phyloP scores from a whole-genome alignment of 495 filamentous ascomycete species.

The Parathielavia hyrcaniae region DNA sequence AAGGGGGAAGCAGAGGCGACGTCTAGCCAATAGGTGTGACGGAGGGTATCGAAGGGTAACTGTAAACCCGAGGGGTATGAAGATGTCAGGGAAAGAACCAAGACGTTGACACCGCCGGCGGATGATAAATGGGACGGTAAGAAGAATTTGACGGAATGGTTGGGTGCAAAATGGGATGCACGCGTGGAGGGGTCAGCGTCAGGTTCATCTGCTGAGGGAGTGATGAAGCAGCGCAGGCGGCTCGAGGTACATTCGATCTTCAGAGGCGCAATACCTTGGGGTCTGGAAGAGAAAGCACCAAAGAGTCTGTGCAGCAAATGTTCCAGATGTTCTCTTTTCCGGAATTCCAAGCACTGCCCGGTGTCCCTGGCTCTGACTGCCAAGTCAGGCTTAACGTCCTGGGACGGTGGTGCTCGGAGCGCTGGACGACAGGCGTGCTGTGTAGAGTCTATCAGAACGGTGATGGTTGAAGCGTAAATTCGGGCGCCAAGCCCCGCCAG shows the following conservation, averaged over 20 bases:
- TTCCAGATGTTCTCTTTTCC: too few species aligned
- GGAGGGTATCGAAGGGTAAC: conserved; percentile 2
- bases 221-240: too few species aligned
- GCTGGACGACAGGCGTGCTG: not conserved
- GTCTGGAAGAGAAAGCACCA: too few species aligned
- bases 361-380: conserved; percentile 2
- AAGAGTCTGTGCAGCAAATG: too few species aligned
- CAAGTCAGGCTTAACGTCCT: not conserved
- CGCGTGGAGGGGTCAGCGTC: too few species aligned
- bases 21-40: conserved; percentile 6
- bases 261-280: too few species aligned
- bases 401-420: not conserved
- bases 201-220: too few species aligned
- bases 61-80: not conserved
- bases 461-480: not conserved
- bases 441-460: conserved; percentile 2
- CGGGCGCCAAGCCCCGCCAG: conserved; percentile 8
- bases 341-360: too few species aligned
- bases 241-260: too few species aligned
- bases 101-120: not conserved
- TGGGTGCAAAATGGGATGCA: too few species aligned
- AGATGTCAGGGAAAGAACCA: not conserved
- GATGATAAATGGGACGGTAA: not conserved
- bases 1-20: not conserved
- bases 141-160: too few species aligned